Percentiles rank a stretch among this genome's conserved stretches.
These are phyloP conservation scores for Raffaelea ambrosiae DNA, from an alignment of 2,329 filamentous ascomycete genomes.

Conservation along the genomic window DNA sequence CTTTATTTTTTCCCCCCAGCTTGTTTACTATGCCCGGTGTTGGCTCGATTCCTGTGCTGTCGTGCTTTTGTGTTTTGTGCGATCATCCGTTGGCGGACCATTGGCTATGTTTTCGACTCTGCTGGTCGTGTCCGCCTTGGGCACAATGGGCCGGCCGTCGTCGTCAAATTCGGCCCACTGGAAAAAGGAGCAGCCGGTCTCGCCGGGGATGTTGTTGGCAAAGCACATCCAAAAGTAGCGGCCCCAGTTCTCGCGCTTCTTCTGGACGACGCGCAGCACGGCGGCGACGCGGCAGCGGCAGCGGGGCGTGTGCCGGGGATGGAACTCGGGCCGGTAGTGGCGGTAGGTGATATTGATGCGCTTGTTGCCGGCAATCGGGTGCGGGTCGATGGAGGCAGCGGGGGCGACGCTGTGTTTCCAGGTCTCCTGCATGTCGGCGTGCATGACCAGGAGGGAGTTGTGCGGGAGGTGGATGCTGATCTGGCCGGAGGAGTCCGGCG, in stretches of 20 bases:
- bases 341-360: conserved; percentile 94
- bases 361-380: conserved; percentile 70
- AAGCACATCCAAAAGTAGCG: conserved; percentile 91
- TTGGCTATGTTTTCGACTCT: too few species aligned
- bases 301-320: conserved; percentile 67
- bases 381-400: conserved; percentile 68
- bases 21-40: too few species aligned
- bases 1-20: too few species aligned
- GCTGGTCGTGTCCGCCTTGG: too few species aligned
- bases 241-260: conserved; percentile 66
- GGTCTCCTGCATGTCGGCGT: conserved; percentile 94
- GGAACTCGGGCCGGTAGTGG: conserved; percentile 68
- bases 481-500: conserved; percentile 60
- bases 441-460: conserved; percentile 91
- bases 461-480: conserved; percentile 91
- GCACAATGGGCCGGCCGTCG: conserved; percentile 70
- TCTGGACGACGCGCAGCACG: conserved; percentile 69
- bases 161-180: conserved; percentile 82
- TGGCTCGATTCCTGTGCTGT: too few species aligned
- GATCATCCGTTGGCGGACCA: too few species aligned
- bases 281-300: conserved; percentile 66
- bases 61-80: too few species aligned
- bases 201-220: conserved; percentile 60
- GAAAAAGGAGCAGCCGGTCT: conserved; percentile 66
- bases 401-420: conserved; percentile 89